phyloP scores from a whole-genome alignment of 495 filamentous ascomycete species.

The Coniosporium apollinis region DNA sequence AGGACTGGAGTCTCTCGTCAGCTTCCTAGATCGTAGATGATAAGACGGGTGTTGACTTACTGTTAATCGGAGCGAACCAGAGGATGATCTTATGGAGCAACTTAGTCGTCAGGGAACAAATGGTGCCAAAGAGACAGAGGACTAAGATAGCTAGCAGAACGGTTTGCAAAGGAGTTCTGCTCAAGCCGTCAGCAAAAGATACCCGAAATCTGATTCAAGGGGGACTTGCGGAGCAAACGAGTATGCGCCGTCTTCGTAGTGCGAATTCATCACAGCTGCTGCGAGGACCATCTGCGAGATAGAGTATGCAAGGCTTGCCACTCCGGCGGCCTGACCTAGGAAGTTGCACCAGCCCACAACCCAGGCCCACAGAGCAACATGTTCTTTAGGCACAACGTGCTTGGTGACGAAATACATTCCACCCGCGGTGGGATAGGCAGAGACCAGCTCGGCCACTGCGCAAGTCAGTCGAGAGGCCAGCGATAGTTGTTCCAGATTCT shows the following conservation, averaged over 20 bases:
- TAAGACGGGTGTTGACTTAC: no score
- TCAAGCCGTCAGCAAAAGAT: conserved; percentile 11
- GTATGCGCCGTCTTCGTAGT: conserved; percentile 25
- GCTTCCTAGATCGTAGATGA: no score
- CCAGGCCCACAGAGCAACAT: conserved; percentile 32
- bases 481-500: not conserved
- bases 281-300: conserved; percentile 51
- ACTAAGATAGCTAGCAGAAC: conserved; percentile 43
- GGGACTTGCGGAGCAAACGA: conserved; percentile 28
- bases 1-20: conserved; percentile 11
- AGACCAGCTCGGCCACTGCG: conserved; percentile 35
- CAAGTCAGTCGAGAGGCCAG: not conserved
- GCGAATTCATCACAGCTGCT: conserved; percentile 42
- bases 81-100: conserved; percentile 44
- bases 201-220: conserved; percentile 9
- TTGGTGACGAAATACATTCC: conserved; percentile 34
- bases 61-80: conserved; percentile 62
- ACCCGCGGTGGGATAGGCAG: conserved; percentile 34
- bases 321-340: conserved; percentile 45
- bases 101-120: conserved; percentile 51
- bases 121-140: conserved; percentile 39
- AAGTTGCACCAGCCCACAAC: conserved; percentile 52
- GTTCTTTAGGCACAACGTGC: conserved; percentile 25
- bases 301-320: conserved; percentile 50
- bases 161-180: conserved; percentile 43